Evolutionary conservation across 2,329 filamentous ascomycete species (phyloP).

Genomic region (Colletotrichum spaethianum): DNA sequence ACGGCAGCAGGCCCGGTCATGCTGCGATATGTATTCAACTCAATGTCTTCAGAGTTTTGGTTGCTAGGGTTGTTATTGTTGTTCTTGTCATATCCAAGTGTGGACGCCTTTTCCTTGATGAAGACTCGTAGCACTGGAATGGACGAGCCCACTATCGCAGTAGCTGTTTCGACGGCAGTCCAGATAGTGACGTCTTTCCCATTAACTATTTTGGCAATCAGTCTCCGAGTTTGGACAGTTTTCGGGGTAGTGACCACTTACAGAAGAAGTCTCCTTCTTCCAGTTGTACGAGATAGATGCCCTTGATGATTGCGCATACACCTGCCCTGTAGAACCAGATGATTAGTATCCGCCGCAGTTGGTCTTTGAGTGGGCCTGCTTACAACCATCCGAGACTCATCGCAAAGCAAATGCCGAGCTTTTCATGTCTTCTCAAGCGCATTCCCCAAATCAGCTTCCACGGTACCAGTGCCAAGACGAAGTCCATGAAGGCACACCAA

Average conservation of each 20-base stretch:
- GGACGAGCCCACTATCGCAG: constrained; percentile 49
- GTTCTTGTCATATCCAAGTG: constrained; percentile 19
- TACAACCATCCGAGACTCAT: constrained; percentile 45
- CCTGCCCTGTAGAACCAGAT: not conserved
- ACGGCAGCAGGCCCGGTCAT: not conserved
- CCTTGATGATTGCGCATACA: constrained; percentile 27
- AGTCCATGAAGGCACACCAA: constrained; percentile 45
- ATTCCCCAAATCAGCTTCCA: constrained; percentile 50
- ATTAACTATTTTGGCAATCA: constrained; percentile 27
- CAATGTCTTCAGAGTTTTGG: constrained; percentile 12
- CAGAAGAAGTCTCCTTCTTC: constrained; percentile 30
- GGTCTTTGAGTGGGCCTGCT: not conserved
- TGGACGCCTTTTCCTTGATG: constrained; percentile 41
- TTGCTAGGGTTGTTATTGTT: constrained; percentile 3
- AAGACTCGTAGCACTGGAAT: constrained; percentile 52
- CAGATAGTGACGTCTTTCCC: constrained; percentile 46
- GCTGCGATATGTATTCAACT: constrained; percentile 26
- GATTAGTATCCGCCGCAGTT: not conserved
- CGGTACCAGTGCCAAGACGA: constrained; percentile 47
- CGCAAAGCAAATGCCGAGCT: constrained; percentile 48
- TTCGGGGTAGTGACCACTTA: not conserved
- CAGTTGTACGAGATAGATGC: constrained; percentile 32
- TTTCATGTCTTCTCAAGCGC: constrained; percentile 49
- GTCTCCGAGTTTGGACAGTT: too few species aligned
- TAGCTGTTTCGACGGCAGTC: constrained; percentile 47